Evolutionary conservation across 495 filamentous ascomycete genomes (phyloP).

Genomic region (Neohortaea acidophila): DNA sequence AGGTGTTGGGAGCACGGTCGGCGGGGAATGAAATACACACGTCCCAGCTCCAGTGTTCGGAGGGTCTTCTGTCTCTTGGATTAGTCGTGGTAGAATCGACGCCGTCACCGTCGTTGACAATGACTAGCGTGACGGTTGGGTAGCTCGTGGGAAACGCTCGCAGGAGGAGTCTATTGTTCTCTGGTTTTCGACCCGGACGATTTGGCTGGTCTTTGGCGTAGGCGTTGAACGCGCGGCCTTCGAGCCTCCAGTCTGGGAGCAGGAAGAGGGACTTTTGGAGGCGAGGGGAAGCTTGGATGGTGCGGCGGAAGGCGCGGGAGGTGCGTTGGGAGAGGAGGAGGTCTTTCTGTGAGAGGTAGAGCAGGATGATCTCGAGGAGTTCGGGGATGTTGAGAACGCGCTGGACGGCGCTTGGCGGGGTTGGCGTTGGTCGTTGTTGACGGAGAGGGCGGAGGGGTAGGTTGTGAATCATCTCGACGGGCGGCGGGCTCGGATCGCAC

Average conservation of each 20-base stretch:
- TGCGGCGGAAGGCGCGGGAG: constrained; percentile 22
- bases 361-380: constrained; percentile 19
- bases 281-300: constrained; percentile 15
- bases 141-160: constrained; percentile 17
- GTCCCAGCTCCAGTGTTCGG: constrained; percentile 12
- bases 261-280: constrained; percentile 20
- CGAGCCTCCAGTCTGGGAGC: constrained; percentile 14
- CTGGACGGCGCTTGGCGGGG: neutral
- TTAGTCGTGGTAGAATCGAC: neutral
- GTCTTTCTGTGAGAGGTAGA: constrained; percentile 12
- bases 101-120: constrained; percentile 3
- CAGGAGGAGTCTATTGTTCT: constrained; percentile 15
- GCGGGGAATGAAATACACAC: constrained; percentile 17
- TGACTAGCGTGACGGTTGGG: constrained; percentile 14
- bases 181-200: constrained; percentile 4
- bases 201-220: neutral
- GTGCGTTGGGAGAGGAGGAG: constrained; percentile 20
- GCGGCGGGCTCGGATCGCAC: too few relatives aligned
- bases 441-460: too few relatives aligned
- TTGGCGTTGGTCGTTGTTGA: neutral
- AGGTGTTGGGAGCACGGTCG: neutral
- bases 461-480: too few relatives aligned
- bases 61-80: constrained; percentile 2
- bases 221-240: constrained; percentile 3
- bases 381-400: constrained; percentile 17